Conservation (phyloP, 257 asterid species). For the Osmanthus fragrans region DNA sequence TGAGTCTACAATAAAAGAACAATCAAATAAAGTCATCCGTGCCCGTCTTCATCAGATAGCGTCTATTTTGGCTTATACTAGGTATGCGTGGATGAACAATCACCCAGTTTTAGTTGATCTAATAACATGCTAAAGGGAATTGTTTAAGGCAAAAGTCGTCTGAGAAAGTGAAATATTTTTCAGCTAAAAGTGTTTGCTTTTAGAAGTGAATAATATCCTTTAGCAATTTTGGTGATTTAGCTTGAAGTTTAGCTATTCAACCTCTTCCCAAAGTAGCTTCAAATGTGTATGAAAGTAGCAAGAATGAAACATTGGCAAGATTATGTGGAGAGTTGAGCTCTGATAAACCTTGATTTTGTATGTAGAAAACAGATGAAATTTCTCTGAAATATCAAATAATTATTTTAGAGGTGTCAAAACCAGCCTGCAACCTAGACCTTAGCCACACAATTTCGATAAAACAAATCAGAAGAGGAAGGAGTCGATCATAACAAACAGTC, state of each 20-base stretch:
- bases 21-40: too few species aligned
- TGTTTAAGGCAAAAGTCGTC: conserved; percentile 16
- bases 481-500: too few species aligned
- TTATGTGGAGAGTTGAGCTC: not conserved
- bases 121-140: not conserved
- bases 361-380: too few species aligned
- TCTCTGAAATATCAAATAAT: not conserved
- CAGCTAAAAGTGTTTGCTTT: not conserved
- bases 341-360: too few species aligned
- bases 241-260: conserved; percentile 2
- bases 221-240: not conserved
- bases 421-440: not conserved
- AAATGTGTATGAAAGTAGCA: not conserved
- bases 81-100: conserved; percentile 26
- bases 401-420: not conserved
- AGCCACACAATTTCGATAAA: not conserved
- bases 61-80: conserved; percentile 21
- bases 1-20: too few species aligned
- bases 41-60: conserved; percentile 3
- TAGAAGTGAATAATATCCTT: not conserved
- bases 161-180: not conserved
- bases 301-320: not conserved
- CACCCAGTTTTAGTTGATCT: not conserved
- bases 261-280: conserved; percentile 10
- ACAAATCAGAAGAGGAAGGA: too few species aligned